Base-by-base conservation (phyloP, 768 basidiomycete genomes). In the Peribolospora baueri region DNA sequence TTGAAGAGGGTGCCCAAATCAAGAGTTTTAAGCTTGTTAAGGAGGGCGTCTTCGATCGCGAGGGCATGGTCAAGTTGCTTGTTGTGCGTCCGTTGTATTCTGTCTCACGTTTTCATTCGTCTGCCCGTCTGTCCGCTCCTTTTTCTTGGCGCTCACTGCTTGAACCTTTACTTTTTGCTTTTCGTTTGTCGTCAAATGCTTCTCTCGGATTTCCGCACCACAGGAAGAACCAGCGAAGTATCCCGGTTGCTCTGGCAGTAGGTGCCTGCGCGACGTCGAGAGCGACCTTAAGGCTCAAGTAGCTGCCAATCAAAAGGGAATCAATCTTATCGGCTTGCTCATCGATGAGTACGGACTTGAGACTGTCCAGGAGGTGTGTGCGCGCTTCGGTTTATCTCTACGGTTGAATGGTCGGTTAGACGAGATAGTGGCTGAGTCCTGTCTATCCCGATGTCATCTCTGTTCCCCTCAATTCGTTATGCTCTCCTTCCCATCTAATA, bases 281-380 rank as follows among this genome's bases (percentile, higher is more conserved):
- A 86, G 83, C 61, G 87, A 91, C 65, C 65, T 91, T 51, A 85
- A 86, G 67, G 87, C 87, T 54, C 86, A 90, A 84, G 80, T 90
- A 58, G 84, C 86, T 2, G 85, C 87, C 5, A 93, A 93, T 65
- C 76, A 87, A 67, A 88, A 90, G 68, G 90, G 86, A 25, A 48
- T 56, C 9, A n/a, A 48, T 10, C 57, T 63, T 10, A 59, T 64
- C 46, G 45, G 55, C 14, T 10, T 50, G 78, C 61, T 95, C 61
- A 80, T 91, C 52, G 74, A 78, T 5, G 90, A 97, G 60, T 91
- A 91, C 61, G 75, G 79, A 5, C 73, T 93, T 46, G 69, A 76
- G 56, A 86, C 79, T 0, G 90, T 97, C 4, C 88, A 91, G 48
- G 25, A 25, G 25, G 25, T 25, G 25, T 25, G 25, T 25, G 25